Conservation (phyloP, 768 basidiomycete species). For the Phylloporus rhodoxanthus region DNA sequence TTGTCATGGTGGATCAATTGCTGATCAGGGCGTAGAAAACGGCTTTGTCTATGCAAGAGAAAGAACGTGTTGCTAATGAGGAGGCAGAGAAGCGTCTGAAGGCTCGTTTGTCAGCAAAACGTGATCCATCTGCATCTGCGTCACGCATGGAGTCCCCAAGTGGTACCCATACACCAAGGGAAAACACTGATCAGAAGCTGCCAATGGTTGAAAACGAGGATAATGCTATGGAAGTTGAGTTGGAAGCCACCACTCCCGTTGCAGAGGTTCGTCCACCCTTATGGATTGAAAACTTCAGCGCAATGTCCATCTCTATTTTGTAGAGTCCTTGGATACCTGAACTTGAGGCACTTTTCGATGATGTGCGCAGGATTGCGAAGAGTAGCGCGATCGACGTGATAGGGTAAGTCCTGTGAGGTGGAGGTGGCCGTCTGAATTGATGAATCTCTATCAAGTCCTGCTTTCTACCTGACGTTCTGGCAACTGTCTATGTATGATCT, state of each 20-base stretch:
- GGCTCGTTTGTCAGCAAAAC: slow-evolving; percentile 66
- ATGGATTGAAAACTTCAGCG: background rate
- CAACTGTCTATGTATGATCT: slow-evolving; percentile 91
- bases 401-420: slow-evolving; percentile 46
- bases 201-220: slow-evolving; percentile 36
- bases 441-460: slow-evolving; percentile 50
- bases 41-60: slow-evolving; percentile 60
- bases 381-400: slow-evolving; percentile 57
- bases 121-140: slow-evolving; percentile 51
- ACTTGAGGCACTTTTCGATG: slow-evolving; percentile 65
- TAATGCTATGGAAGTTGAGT: slow-evolving; percentile 49
- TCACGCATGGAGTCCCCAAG: slow-evolving; percentile 66
- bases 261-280: slow-evolving; percentile 18
- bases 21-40: slow-evolving; percentile 38
- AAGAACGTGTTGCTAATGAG: slow-evolving; percentile 62
- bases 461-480: slow-evolving; percentile 96
- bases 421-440: slow-evolving; percentile 4
- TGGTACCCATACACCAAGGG: slow-evolving; percentile 27
- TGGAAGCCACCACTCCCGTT: slow-evolving; percentile 23
- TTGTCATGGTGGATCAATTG: background rate
- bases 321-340: slow-evolving; percentile 79
- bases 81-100: slow-evolving; percentile 79
- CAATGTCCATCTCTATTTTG: slow-evolving; percentile 4
- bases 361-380: slow-evolving; percentile 68
- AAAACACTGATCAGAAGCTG: slow-evolving; percentile 21